Evolutionary conservation across 139 green algal genomes (phyloP), one percentile per base, ranked within the genome.

Genomic region (Chlamydomonas sp.): DNA sequence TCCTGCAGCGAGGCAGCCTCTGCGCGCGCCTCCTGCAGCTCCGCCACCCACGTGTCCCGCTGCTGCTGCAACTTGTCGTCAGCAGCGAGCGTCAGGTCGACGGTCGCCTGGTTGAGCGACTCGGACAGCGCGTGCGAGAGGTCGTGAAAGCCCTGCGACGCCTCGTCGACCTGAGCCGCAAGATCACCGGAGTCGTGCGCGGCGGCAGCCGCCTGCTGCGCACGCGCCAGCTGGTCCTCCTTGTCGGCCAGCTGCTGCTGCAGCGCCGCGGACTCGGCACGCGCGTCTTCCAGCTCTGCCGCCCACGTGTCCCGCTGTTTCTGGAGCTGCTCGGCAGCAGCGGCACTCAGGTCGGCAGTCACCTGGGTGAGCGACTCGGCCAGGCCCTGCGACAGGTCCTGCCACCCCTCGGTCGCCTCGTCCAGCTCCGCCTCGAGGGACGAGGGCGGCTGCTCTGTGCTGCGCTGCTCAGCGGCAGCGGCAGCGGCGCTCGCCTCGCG

Each of bases 101-200:
- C 58, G 10, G 20, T 65, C 3, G 24, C 16, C 28, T 36, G 24
- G 8, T 8, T 28, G 22, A 64, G 3, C 3, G n/a, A n/a, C n/a
- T n/a, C n/a, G n/a, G n/a, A n/a, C n/a, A n/a, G n/a, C n/a, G n/a
- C n/a, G n/a, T n/a, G n/a, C n/a, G n/a, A n/a, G n/a, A n/a, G n/a
- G n/a, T n/a, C n/a, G n/a, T n/a, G n/a, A n/a, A n/a, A n/a, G n/a
- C 59, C 10, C 31, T 48, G 13, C 3, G 24, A 4, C 58, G 3
- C 58, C 58, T 37, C 58, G 22, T 20, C n/a, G 5, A 68, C 35
- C 61, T 68, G 61, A 3, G 22, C 61, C 22, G 54, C 36, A 29
- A 65, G 26, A 6, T 3, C 4, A 3, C 10, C 58, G 31, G 31
- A 10, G 13, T 37, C 29, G 29, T 65, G 29, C 10, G 58, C 58